A percentile compares a stretch with the other conserved stretches of the same genome.
phyloP scores from a whole-genome alignment of 78 protist species.

The Dictyostelium brefeldianum region DNA sequence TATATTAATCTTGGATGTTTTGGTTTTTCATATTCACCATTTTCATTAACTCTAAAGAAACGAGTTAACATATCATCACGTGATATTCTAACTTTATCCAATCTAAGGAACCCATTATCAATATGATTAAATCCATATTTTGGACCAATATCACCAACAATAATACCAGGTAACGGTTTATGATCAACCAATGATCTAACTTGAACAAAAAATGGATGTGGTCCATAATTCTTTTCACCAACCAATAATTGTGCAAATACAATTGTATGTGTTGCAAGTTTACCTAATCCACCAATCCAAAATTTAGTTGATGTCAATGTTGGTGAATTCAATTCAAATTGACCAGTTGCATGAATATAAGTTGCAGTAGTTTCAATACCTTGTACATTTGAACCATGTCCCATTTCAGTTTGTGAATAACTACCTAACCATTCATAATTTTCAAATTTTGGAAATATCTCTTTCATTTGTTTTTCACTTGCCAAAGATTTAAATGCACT shows the following conservation, averaged over 20 bases:
- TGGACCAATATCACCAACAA: slow-evolving; percentile 85
- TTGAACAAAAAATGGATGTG: slow-evolving; percentile 72
- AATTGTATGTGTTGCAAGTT: slow-evolving; percentile 80
- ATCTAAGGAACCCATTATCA: slow-evolving; percentile 72
- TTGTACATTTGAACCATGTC: slow-evolving; percentile 86
- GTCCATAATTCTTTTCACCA: slow-evolving; percentile 57
- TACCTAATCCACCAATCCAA: slow-evolving; percentile 93
- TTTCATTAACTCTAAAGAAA: slow-evolving; percentile 6
- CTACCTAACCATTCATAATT: slow-evolving; percentile 64
- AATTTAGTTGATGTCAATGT: slow-evolving; percentile 90
- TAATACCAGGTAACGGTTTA: slow-evolving; percentile 59
- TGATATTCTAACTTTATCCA: slow-evolving; percentile 62
- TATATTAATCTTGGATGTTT: slow-evolving; percentile 74
- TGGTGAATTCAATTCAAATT: slow-evolving; percentile 89
- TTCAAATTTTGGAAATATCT: slow-evolving; percentile 38
- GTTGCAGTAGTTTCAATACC: slow-evolving; percentile 87
- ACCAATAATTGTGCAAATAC: slow-evolving; percentile 73
- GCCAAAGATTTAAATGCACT: slow-evolving; percentile 54
- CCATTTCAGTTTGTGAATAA: slow-evolving; percentile 84
- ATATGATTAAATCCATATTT: slow-evolving; percentile 43
- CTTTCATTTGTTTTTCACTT: slow-evolving; percentile 47
- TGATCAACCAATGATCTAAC: slow-evolving; percentile 48
- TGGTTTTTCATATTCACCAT: slow-evolving; percentile 81
- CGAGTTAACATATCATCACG: slow-evolving; percentile 38
- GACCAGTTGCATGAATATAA: slow-evolving; percentile 71